Evolutionary conservation across 129 eudicot species (phyloP).

Genomic region (Scalesia atractyloides): DNA sequence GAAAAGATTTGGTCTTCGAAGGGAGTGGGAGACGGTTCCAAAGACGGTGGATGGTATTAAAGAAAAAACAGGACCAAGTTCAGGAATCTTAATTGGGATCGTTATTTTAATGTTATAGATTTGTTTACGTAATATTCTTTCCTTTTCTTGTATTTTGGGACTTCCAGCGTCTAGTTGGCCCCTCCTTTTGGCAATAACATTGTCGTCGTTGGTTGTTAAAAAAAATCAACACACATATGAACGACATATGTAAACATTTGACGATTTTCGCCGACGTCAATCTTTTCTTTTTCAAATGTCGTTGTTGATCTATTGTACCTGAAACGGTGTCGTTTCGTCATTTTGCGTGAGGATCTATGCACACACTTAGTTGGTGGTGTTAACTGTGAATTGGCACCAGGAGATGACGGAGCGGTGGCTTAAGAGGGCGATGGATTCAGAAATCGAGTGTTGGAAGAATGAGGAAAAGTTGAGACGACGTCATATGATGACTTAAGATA

Average conservation of each 20-base stretch:
- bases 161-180: no score
- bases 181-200: no score
- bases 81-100: no score
- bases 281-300: slow-evolving; percentile 29
- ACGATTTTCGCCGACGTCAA: slow-evolving; percentile 37
- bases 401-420: slow-evolving; percentile 16
- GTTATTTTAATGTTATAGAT: no score
- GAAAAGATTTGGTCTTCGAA: no score
- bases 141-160: no score
- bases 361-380: slow-evolving; percentile 76
- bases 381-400: slow-evolving; percentile 37
- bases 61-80: no score
- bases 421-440: slow-evolving; percentile 48
- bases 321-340: slow-evolving; percentile 32
- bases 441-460: slow-evolving; percentile 51
- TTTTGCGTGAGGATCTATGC: slow-evolving; percentile 59
- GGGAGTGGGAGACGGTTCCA: no score
- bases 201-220: no score
- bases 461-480: slow-evolving; percentile 56
- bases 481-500: slow-evolving; percentile 52
- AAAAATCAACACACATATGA: slow-evolving; percentile 55
- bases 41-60: no score
- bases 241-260: slow-evolving; percentile 58
- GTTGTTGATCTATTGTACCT: slow-evolving; percentile 9
- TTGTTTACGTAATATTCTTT: no score